Evolutionary conservation across 2,329 filamentous ascomycete genomes (phyloP).

Genomic region (Microsporum ferrugineum): DNA sequence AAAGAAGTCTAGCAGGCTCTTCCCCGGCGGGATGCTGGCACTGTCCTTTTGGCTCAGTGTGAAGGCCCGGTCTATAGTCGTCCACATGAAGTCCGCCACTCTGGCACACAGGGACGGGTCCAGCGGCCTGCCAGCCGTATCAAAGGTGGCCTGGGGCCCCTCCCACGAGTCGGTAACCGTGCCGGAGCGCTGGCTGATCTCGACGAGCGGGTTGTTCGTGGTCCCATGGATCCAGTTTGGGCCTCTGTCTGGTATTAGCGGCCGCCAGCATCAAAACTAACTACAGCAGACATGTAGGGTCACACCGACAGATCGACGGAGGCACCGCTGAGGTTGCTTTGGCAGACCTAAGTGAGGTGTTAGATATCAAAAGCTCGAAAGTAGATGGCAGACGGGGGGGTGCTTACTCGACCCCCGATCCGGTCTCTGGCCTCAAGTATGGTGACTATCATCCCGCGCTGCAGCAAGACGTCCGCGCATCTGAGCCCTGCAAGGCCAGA

Average conservation of each 20-base stretch:
- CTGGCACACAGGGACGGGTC: constrained; percentile 23
- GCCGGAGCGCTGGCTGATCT: constrained; percentile 43
- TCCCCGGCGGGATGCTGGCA: constrained; percentile 39
- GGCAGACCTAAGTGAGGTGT: constrained; percentile 34
- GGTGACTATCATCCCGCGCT: constrained; percentile 46
- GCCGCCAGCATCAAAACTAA: too few relatives aligned
- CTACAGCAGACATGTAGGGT: background rate
- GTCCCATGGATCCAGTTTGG: constrained; percentile 57
- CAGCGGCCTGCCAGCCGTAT: constrained; percentile 36
- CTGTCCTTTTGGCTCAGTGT: constrained; percentile 45
- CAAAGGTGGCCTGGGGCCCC: constrained; percentile 40
- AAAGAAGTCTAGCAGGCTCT: constrained; percentile 49
- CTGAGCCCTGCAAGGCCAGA: constrained; percentile 50
- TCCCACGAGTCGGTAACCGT: constrained; percentile 43
- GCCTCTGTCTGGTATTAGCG: constrained; percentile 32
- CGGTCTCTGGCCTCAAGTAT: constrained; percentile 49
- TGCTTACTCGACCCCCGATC: constrained; percentile 45
- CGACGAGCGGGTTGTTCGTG: constrained; percentile 47
- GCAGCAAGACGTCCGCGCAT: constrained; percentile 47
- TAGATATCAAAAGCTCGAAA: constrained; percentile 10
- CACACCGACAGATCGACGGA: constrained; percentile 45
- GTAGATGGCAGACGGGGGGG: background rate
- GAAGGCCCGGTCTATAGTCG: constrained; percentile 48
- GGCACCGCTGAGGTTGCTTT: constrained; percentile 39
- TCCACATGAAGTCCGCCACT: constrained; percentile 42